These are phyloP conservation scores for Arabis alpina DNA, from an alignment of 345 rosid genomes.

Conservation along the genomic window DNA sequence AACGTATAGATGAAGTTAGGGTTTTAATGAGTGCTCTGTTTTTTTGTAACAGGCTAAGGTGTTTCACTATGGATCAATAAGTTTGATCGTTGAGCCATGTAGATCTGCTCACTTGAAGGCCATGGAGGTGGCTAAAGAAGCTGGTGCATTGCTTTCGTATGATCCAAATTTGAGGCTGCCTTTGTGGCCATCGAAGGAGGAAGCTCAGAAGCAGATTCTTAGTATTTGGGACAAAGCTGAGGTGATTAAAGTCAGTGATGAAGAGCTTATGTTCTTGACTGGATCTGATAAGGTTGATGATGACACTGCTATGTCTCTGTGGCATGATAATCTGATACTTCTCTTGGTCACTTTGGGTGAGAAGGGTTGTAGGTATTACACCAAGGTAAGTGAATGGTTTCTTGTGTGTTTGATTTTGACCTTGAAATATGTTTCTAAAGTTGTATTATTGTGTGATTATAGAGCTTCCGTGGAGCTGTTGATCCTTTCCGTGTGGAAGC, in stretches of 20 bases:
- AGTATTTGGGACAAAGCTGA: slow-evolving; percentile 99
- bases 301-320: slow-evolving; percentile 75
- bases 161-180: slow-evolving; percentile 95
- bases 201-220: slow-evolving; percentile 83
- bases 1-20: slow-evolving; percentile 29
- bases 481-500: slow-evolving; percentile 77
- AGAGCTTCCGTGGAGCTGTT: slow-evolving; percentile 82
- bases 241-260: slow-evolving; percentile 91
- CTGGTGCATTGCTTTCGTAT: slow-evolving; percentile 89
- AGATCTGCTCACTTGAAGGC: slow-evolving; percentile 91
- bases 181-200: slow-evolving; percentile 87
- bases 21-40: slow-evolving; percentile 1
- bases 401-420: neutral
- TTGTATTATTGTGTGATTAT: slow-evolving; percentile 19
- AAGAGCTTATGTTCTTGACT: slow-evolving; percentile 91
- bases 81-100: slow-evolving; percentile 99
- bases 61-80: slow-evolving; percentile 96
- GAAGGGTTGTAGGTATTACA: slow-evolving; percentile 90
- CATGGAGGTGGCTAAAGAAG: slow-evolving; percentile 87
- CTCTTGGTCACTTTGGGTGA: slow-evolving; percentile 94
- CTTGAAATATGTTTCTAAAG: neutral
- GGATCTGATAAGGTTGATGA: slow-evolving; percentile 81
- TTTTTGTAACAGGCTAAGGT: slow-evolving; percentile 61
- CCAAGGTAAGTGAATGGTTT: slow-evolving; percentile 60
- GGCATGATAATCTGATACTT: slow-evolving; percentile 85